Conservation (phyloP, 1,284 basidiomycete genomes). For the Ustilago bromivora region DNA sequence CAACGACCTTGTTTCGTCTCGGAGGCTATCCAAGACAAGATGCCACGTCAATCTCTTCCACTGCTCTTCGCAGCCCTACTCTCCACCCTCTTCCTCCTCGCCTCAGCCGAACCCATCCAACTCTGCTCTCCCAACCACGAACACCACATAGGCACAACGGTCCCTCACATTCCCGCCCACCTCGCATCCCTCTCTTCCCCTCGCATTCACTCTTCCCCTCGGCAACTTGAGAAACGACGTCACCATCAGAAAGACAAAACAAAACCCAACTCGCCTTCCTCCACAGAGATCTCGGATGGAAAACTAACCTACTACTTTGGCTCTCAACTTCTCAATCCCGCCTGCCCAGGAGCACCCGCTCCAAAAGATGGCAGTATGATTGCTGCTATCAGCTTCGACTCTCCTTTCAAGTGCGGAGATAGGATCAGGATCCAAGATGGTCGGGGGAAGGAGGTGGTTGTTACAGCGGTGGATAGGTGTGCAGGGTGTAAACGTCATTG, state of each 20-base stretch:
- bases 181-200: neutral
- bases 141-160: slow-evolving; percentile 4
- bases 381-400: slow-evolving; percentile 35
- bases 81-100: slow-evolving; percentile 4
- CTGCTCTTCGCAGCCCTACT: neutral
- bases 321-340: slow-evolving; percentile 30
- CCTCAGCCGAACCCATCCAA: neutral
- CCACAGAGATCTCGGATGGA: slow-evolving; percentile 9
- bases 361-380: slow-evolving; percentile 37
- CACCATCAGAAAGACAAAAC: slow-evolving; percentile 18
- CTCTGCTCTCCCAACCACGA: neutral
- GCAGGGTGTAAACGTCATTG: slow-evolving; percentile 23
- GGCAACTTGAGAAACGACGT: slow-evolving; percentile 8
- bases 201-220: neutral
- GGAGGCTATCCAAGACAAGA: neutral
- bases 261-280: neutral
- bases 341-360: slow-evolving; percentile 17
- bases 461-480: slow-evolving; percentile 40
- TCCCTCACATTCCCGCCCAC: neutral
- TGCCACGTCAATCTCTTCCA: neutral
- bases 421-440: slow-evolving; percentile 17
- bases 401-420: slow-evolving; percentile 43
- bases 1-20: neutral
- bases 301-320: slow-evolving; percentile 45
- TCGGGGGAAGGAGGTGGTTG: slow-evolving; percentile 10